Base-by-base conservation (phyloP, 805 yeast genomes). In the Yamadazyma philogaea region DNA sequence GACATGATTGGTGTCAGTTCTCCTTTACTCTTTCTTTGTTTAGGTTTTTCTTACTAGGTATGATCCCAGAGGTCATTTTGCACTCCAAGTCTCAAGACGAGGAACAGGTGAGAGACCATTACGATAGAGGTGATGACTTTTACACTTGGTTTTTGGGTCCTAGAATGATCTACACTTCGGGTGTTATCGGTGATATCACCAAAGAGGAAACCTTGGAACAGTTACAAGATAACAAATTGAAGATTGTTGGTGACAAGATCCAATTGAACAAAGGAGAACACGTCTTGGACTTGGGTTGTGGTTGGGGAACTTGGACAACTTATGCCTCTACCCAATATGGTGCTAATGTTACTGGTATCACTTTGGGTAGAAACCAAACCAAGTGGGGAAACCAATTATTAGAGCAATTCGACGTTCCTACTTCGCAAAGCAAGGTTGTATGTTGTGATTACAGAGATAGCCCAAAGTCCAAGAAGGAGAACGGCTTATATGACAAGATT, bases 121-220 rank as follows among this genome's bases (percentile, higher is more conserved):
- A 88, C 64, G 96, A 89, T 72, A 85, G 96, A 55, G 96, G 96
- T 65, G 96, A 88, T 61, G 96, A 89, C 66, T 88, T 88, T 67
- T 89, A 89, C 77, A 70, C 89, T 43, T 88, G 95, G 95, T 88
- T 88, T 73, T 72, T 88, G 54, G 96, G 96, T 47, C 93, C 95
- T 49, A 81, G 96, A 67, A 88, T 88, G 96, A 76, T 89, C 62
- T 89, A 88, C 72, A 89, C 96, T 28, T 81, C 91, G 17, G 96
- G 96, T 60, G 70, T 86, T 41, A 81, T 89, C 57, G 61, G 79
- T 48, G 95, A 88, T 63, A 83, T 81, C 56, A 70, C 70, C 50
- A 66, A 61, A 34, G 86, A 79, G 59, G 96, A 88, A 72, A 57
- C 93, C 40, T 77, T 88, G 50, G 88, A 82, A 65, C 71, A 81